Evolutionary conservation across 2,329 filamentous ascomycete species (phyloP).

Genomic region (Gnomoniopsis sp.): DNA sequence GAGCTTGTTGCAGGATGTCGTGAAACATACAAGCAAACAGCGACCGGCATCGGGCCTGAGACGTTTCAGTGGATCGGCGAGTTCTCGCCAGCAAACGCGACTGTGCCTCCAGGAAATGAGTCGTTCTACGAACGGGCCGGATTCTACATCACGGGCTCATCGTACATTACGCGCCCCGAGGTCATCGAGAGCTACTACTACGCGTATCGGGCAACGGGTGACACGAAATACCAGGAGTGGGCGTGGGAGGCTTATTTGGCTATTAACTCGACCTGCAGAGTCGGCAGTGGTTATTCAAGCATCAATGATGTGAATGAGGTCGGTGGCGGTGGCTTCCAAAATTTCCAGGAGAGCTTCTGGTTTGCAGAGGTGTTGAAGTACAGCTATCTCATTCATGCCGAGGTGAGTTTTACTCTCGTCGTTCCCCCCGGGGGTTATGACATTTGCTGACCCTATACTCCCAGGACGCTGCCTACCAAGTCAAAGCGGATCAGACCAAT

Average conservation of each 20-base stretch:
- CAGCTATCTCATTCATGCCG: constrained; percentile 66
- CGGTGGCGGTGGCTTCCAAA: constrained; percentile 57
- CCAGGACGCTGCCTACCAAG: constrained; percentile 51
- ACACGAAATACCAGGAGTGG: constrained; percentile 76
- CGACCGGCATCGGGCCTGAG: constrained; percentile 76
- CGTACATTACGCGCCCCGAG: constrained; percentile 74
- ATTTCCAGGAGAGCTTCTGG: constrained; percentile 84
- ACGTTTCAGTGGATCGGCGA: constrained; percentile 59
- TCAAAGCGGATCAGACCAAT: constrained; percentile 42
- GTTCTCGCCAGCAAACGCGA: constrained; percentile 28
- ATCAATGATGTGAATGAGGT: constrained; percentile 62
- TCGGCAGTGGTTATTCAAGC: constrained; percentile 64
- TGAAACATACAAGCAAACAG: constrained; percentile 66
- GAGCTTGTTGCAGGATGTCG: constrained; percentile 69
- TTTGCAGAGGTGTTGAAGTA: constrained; percentile 90
- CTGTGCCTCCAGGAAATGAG: constrained; percentile 41
- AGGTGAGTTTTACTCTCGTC: constrained; percentile 23
- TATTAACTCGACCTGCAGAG: constrained; percentile 62
- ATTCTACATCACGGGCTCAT: constrained; percentile 62
- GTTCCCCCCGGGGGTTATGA: constrained; percentile 1
- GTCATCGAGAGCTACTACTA: constrained; percentile 86
- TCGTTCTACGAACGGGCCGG: constrained; percentile 65
- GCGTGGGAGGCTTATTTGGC: constrained; percentile 74
- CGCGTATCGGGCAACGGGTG: constrained; percentile 75
- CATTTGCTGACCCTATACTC: constrained; percentile 18